phyloP scores from a whole-genome alignment of 2,329 filamentous ascomycete genomes.

The Aspergillus sergii region DNA sequence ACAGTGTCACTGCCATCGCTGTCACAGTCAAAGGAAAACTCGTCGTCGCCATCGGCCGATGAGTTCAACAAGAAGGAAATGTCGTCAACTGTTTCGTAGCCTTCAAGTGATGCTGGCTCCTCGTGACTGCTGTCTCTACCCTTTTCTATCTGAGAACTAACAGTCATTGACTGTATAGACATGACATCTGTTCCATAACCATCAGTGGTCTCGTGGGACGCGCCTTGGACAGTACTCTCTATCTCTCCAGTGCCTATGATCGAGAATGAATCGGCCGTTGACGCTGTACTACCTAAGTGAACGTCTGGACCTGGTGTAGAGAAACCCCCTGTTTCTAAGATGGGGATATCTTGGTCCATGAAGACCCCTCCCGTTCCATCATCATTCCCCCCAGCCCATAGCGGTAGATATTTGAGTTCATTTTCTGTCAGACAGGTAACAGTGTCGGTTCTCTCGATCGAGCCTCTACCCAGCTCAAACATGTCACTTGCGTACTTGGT shows the following conservation, averaged over 20 bases:
- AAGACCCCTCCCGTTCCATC: slow-evolving; percentile 56
- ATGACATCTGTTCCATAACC: slow-evolving; percentile 30
- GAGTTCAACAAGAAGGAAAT: slow-evolving; percentile 2
- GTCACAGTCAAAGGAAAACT: slow-evolving; percentile 16
- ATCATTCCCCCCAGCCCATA: slow-evolving; percentile 65
- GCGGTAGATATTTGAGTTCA: slow-evolving; percentile 65
- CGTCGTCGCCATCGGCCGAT: slow-evolving; percentile 16
- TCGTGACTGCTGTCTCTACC: neutral
- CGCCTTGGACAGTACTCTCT: slow-evolving; percentile 37
- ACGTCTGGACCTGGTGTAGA: slow-evolving; percentile 38
- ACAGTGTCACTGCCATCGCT: slow-evolving; percentile 27
- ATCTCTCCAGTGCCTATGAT: slow-evolving; percentile 29
- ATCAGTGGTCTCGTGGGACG: slow-evolving; percentile 39
- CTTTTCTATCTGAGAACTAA: neutral
- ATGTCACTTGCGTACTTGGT: slow-evolving; percentile 20
- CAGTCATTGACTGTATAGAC: slow-evolving; percentile 24
- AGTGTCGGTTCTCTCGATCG: slow-evolving; percentile 36
- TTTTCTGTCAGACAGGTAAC: slow-evolving; percentile 57
- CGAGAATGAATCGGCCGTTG: slow-evolving; percentile 27
- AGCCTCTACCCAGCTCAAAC: slow-evolving; percentile 12
- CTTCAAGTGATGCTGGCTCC: neutral
- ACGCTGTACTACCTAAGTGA: slow-evolving; percentile 30
- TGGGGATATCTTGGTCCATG: slow-evolving; percentile 38
- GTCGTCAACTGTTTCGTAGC: neutral
- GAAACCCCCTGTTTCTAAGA: slow-evolving; percentile 38